These are phyloP conservation scores for Heritiera littoralis DNA, from an alignment of 345 rosid genomes.

Conservation along the genomic window DNA sequence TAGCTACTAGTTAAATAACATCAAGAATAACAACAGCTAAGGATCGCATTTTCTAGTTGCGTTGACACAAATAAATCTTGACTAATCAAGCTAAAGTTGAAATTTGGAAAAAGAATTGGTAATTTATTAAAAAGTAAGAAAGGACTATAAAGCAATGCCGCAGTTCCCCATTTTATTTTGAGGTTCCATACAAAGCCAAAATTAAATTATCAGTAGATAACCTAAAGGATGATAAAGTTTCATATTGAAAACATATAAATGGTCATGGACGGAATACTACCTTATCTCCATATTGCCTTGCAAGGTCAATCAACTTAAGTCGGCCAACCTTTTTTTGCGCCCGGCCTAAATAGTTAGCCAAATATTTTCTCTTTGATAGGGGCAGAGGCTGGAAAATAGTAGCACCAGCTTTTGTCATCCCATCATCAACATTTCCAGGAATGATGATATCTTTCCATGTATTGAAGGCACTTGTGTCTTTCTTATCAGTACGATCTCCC, in stretches of 20 bases:
- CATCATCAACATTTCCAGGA: constrained; percentile 94
- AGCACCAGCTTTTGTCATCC: constrained; percentile 61
- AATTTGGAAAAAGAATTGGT: neutral
- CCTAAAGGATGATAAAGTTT: neutral
- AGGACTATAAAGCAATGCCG: neutral
- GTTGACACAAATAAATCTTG: neutral
- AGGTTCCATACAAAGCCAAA: neutral
- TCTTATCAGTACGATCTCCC: constrained; percentile 98
- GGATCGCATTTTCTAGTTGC: neutral
- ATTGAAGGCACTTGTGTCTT: constrained; percentile 81
- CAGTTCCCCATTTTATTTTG: neutral
- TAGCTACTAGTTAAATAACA: neutral
- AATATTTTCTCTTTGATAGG: constrained; percentile 67
- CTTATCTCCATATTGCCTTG: constrained; percentile 83
- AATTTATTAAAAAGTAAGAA: constrained; percentile 4
- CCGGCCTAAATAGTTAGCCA: constrained; percentile 91
- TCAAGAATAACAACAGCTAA: neutral
- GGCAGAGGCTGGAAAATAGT: constrained; percentile 73
- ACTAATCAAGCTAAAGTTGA: neutral
- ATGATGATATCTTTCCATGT: constrained; percentile 98
- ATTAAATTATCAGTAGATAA: neutral
- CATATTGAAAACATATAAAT: neutral
- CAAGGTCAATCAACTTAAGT: constrained; percentile 75
- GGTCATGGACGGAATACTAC: constrained; percentile 33
- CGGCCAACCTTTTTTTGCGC: constrained; percentile 90